Evolutionary conservation across 305 asterid species (phyloP), one percentile per base, ranked within the genome.

Genomic region (Fraxinus nigra): DNA sequence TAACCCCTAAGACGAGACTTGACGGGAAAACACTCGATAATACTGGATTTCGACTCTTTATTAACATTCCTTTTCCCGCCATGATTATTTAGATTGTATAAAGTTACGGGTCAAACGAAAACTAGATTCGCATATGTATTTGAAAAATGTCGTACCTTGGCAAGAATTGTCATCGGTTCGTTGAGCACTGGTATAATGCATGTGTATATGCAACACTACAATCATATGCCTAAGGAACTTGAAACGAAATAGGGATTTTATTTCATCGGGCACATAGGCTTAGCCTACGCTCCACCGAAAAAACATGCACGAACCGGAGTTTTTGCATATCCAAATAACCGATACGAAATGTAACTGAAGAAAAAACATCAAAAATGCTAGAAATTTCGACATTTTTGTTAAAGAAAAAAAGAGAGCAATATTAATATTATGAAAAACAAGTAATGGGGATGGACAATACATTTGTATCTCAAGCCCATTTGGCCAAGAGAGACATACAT

Each of bases 401-500:
- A 14, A 13, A 13, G 18, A 0, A 11, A 46, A 13, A 43, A 43
- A 43, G 18, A 46, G 56, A 46, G 56, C 56, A 46, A 13, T 46
- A 46, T 13, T 46, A 4, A 48, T n/a, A n/a, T 51, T 14, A n/a
- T n/a, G 63, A 51, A n/a, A 51, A 51, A 54, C 9, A 10, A 24
- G 72, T 24, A 63, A 63, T 38, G 33, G 13, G 28, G 30, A 63
- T 26, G 72, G 26, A 22, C 70, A 61, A 61, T 0, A 20, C 32
- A 20, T 61, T 5, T 61, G 72, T 8, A 67, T 35, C 7, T 83
- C 73, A 83, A 59, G 85, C 91, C 90, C 88, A 84, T 46, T 81
- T 85, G 69, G 90, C 91, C 80, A 87, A 75, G 7, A 86, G 43
- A 37, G 93, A 88, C 93, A 87, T 90, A 54, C 84, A 80, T 9